Percentiles rank a stretch among this genome's conserved stretches.
Conservation (phyloP, 345 rosid species). For the Ricinus communis region DNA sequence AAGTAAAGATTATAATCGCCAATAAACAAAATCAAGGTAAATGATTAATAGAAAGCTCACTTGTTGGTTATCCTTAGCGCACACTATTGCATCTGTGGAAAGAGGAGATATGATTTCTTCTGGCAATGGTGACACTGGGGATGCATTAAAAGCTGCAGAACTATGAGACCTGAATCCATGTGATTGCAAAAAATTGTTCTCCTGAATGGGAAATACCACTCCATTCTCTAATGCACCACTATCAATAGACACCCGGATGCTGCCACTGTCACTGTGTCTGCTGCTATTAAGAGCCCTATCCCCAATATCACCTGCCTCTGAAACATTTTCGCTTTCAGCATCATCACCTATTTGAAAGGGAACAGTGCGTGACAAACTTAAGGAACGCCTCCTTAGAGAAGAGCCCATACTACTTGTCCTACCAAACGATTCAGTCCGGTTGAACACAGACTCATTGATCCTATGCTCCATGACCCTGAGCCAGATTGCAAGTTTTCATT, state of each 20-base stretch:
- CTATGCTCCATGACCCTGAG: slow-evolving; percentile 45
- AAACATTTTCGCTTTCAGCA: slow-evolving; percentile 56
- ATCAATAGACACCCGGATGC: slow-evolving; percentile 43
- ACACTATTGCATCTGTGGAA: slow-evolving; percentile 42
- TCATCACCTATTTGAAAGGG: slow-evolving; percentile 42
- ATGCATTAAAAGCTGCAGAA: slow-evolving; percentile 28
- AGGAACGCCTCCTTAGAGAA: slow-evolving; percentile 51
- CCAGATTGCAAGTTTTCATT: slow-evolving; percentile 8
- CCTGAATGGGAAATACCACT: slow-evolving; percentile 26
- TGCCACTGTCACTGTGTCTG: slow-evolving; percentile 44
- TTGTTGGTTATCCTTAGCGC: slow-evolving; percentile 31
- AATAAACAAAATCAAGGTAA: not conserved
- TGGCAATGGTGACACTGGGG: slow-evolving; percentile 36
- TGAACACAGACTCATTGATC: slow-evolving; percentile 17
- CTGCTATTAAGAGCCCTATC: slow-evolving; percentile 63
- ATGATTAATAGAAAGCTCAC: slow-evolving; percentile 23
- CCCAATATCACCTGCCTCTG: slow-evolving; percentile 92
- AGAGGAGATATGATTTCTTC: slow-evolving; percentile 47
- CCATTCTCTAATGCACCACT: slow-evolving; percentile 41
- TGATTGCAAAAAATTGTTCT: slow-evolving; percentile 28
- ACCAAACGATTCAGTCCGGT: slow-evolving; percentile 36
- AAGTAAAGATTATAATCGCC: not conserved
- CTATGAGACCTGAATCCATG: slow-evolving; percentile 25
- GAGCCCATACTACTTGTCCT: slow-evolving; percentile 45
- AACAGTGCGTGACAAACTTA: slow-evolving; percentile 38